Base-by-base conservation (phyloP, 2,329 filamentous ascomycete species). In the Colletotrichum musae region DNA sequence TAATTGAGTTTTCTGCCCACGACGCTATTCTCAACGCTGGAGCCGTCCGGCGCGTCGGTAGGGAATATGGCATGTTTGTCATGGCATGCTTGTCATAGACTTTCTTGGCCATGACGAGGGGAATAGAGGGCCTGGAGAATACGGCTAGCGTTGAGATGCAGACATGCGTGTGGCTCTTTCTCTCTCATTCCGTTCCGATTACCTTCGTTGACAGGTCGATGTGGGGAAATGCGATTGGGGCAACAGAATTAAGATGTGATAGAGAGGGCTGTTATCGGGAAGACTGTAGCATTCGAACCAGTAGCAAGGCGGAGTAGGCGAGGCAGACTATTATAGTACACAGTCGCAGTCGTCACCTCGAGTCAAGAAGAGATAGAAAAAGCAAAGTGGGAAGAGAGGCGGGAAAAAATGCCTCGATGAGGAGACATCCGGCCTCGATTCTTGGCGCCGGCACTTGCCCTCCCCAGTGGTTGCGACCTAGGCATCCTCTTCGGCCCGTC, bases 371-470 rank as follows among this genome's bases (percentile, higher is more conserved):
- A 43, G 13, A 43, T 5, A n/a, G 41, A 43, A 43, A 43, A 15
- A 43, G 16, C 41, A n/a, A 43, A 15, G 41, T 6, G 16, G 3
- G 41, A 43, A 43, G 41, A 43, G 32, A 36, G 32, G 32, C 32
- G 32, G 32, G 15, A n/a, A 43, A 43, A 43, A n/a, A 62, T 32
- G 12, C 18, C 32, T 12, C 4, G 32, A 36, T 43, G 21, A 43
- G 4, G 58, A 21, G 26, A 21, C 57, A 36, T 59, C 45, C 39
- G 32, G 47, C 47, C 53, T 39, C 53, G 52, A 26, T 45, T 26
- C 64, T 52, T 58, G 64, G 53, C 65, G 15, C n/a, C 24, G 26
- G 57, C 57, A 59, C 28, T 39, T 24, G 24, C 41, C 41, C 41
- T 43, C 6, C 41, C 41, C 41, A 43, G 13, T 28, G 12, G 24